Base-by-base conservation (phyloP, 768 basidiomycete genomes). In the Rhizopogon vulgaris region DNA sequence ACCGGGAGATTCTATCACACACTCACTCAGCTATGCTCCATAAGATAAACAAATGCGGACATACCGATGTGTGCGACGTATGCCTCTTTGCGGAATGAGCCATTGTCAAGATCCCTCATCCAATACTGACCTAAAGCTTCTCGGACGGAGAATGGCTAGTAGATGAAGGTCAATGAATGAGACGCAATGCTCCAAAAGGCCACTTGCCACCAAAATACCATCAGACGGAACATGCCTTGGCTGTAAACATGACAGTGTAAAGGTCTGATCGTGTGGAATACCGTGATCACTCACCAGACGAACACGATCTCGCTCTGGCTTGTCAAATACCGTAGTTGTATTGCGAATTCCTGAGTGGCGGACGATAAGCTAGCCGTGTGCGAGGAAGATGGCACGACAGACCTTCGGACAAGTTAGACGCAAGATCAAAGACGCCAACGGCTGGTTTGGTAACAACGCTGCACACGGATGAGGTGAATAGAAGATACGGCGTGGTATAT, bases 261-360 rank as follows among this genome's bases (percentile, higher is more conserved):
- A 6, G 14, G 3, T 17, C 7, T 3, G 8, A 30, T 22, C 18
- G 14, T 11, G 15, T 25, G n/a, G 9, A 48, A 48, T 34, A 18
- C 3, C 15, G 52, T 3, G 15, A 41, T 22, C 8, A 69, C 84
- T 64, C 51, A 88, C 90, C 61, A 88, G 70, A 62, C 96, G 78
- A 39, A 88, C 80, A 17, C 94, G 85, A 61, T 97, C 95, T 51
- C 94, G 78, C 32, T 87, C 87, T 11, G 88, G 87, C 55, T 83
- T 89, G 65, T 98, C 96, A 56, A 98, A 99, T 2, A 98, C 95
- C 2, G 94, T 98, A 0, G 96, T 98, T 1, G 96, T 99, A 62
- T 99, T 99, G 41, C 96, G 84, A 56, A 99, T 95, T 25, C 95
- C 91, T 93, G 32, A 32, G 7, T n/a, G 43, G 22, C 1, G 41